These are phyloP conservation scores for Gossypium thurberi DNA, from an alignment of 345 rosid species.

Conservation along the genomic window DNA sequence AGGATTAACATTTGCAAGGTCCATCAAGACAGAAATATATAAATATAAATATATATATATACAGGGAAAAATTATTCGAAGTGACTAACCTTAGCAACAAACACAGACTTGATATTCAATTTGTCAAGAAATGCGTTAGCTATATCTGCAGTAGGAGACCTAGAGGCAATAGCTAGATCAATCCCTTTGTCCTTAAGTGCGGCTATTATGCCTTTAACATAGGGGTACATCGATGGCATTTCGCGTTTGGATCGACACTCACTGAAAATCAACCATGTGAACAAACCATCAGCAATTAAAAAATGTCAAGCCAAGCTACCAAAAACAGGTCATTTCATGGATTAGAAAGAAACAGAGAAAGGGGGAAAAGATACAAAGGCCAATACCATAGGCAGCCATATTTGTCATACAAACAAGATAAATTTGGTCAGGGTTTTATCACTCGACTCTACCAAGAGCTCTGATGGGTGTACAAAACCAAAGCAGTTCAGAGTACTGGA, in stretches of 20 bases:
- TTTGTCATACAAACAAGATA: not conserved
- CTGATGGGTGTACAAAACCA: too few species aligned
- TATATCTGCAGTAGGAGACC: slow-evolving; percentile 68
- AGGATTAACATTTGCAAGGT: not conserved
- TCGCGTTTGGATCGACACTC: slow-evolving; percentile 64
- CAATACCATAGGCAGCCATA: not conserved
- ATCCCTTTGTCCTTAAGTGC: slow-evolving; percentile 70
- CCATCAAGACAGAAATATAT: not conserved
- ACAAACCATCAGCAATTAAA: not conserved
- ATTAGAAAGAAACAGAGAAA: not conserved
- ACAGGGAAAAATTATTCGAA: not conserved
- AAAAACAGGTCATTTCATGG: not conserved
- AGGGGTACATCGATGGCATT: slow-evolving; percentile 74
- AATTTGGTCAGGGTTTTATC: not conserved
- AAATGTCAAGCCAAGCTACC: not conserved
- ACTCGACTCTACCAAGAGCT: too few species aligned
- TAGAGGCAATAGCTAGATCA: slow-evolving; percentile 71
- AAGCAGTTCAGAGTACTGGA: too few species aligned
- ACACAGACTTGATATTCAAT: slow-evolving; percentile 46
- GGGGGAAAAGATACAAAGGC: not conserved
- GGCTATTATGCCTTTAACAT: slow-evolving; percentile 55
- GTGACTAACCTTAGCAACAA: slow-evolving; percentile 51
- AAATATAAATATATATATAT: not conserved
- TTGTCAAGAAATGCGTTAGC: slow-evolving; percentile 67
- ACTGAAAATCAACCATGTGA: slow-evolving; percentile 23